These are phyloP conservation scores for Bryum argenteum DNA, from an alignment of 225 moss, liverwort and hornwort species.

Conservation along the genomic window DNA sequence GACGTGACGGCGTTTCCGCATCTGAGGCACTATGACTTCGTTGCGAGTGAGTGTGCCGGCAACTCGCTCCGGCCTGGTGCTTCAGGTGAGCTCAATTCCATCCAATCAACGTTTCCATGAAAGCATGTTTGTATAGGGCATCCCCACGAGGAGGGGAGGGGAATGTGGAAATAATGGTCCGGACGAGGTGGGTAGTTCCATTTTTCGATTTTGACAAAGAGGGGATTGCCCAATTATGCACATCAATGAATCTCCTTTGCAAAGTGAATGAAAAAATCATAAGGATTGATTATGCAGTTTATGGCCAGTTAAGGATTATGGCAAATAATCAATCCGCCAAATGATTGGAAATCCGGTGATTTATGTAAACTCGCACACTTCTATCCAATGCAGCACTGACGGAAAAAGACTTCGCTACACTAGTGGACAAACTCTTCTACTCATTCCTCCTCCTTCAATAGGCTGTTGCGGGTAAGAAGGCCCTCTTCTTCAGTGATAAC, in stretches of 20 bases:
- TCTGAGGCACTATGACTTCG: conserved; percentile 61
- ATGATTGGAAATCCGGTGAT: too few relatives aligned
- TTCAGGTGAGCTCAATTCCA: neutral
- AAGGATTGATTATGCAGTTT: too few relatives aligned
- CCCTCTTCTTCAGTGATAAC: conserved; percentile 50
- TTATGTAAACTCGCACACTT: too few relatives aligned
- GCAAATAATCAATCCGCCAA: too few relatives aligned
- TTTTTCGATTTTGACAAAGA: too few relatives aligned
- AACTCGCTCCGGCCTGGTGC: neutral
- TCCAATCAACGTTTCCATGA: neutral
- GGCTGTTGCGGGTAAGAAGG: conserved; percentile 20
- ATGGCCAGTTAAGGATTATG: too few relatives aligned
- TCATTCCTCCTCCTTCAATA: rapidly evolving
- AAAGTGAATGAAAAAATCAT: too few relatives aligned
- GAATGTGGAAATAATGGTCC: too few relatives aligned
- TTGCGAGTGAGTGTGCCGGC: conserved; percentile 35
- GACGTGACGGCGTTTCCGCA: neutral
- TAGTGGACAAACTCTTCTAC: rapidly evolving
- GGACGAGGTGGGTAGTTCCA: too few relatives aligned
- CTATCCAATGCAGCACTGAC: neutral
- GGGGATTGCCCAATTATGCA: too few relatives aligned
- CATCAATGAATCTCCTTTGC: too few relatives aligned
- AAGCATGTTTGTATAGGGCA: rapidly evolving
- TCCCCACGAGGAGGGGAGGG: too few relatives aligned
- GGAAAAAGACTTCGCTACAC: neutral